phyloP scores from a whole-genome alignment of 2,329 filamentous ascomycete species.

The Myriangium duriaei region DNA sequence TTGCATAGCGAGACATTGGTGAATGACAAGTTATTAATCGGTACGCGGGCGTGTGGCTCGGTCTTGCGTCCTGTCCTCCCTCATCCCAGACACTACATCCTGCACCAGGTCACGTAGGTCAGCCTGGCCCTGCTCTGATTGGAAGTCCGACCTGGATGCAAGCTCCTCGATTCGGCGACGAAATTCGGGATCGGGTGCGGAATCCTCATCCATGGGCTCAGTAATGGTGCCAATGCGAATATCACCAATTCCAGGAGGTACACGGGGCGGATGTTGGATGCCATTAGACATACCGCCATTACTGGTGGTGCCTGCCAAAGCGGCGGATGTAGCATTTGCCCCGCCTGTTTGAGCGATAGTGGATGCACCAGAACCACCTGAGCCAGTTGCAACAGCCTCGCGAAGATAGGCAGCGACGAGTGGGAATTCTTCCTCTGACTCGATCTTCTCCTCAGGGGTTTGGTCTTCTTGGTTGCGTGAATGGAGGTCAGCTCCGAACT shows the following conservation, averaged over 20 bases:
- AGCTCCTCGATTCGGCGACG: conserved; percentile 78
- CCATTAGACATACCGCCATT: conserved; percentile 15
- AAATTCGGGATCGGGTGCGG: conserved; percentile 66
- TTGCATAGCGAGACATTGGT: conserved; percentile 13
- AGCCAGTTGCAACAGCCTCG: conserved; percentile 16
- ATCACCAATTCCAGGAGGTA: conserved; percentile 59
- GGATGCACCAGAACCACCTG: conserved; percentile 16
- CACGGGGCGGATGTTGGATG: conserved; percentile 40
- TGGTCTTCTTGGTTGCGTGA: conserved; percentile 60
- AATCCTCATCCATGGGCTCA: conserved; percentile 44
- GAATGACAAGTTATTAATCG: background rate
- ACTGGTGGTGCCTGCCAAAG: conserved; percentile 23
- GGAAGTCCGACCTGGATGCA: conserved; percentile 70
- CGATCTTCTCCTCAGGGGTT: conserved; percentile 71
- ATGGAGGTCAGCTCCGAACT: conserved; percentile 57
- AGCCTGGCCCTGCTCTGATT: conserved; percentile 65
- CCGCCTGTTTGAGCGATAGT: conserved; percentile 20
- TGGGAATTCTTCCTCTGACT: conserved; percentile 64
- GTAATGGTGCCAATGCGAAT: conserved; percentile 67
- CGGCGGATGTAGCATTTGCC: conserved; percentile 15
- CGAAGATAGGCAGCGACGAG: conserved; percentile 61
- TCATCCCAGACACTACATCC: conserved; percentile 62
- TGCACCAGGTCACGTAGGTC: conserved; percentile 67
- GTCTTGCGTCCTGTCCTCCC: conserved; percentile 29
- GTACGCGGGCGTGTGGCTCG: conserved; percentile 5